These are phyloP conservation scores for Neonectria sp. DNA, from an alignment of 2,329 filamentous ascomycete species.

Conservation along the genomic window DNA sequence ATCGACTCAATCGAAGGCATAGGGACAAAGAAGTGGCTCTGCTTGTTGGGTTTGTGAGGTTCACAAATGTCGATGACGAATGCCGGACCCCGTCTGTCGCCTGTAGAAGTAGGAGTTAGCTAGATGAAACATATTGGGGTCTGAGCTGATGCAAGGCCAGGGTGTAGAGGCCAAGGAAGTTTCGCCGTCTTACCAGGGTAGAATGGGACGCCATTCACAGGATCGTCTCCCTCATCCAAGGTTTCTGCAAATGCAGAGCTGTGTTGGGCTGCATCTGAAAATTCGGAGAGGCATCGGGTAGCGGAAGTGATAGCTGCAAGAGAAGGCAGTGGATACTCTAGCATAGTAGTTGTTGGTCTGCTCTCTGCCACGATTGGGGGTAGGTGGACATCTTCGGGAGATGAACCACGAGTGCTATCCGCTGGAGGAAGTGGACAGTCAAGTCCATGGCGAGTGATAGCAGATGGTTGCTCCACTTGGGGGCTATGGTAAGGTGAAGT, in stretches of 20 bases:
- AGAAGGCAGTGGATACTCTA: background rate
- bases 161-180: no score
- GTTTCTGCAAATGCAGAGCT: slow-evolving; percentile 14
- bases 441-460: background rate
- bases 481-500: background rate
- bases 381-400: background rate
- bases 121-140: background rate
- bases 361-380: background rate
- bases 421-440: background rate
- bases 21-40: slow-evolving; percentile 30
- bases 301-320: background rate
- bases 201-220: slow-evolving; percentile 11
- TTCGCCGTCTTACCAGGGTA: slow-evolving; percentile 17
- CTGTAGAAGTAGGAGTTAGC: background rate
- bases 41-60: slow-evolving; percentile 12
- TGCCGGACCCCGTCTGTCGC: slow-evolving; percentile 21
- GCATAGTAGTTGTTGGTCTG: background rate
- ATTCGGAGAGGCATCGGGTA: background rate
- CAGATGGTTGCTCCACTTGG: no score
- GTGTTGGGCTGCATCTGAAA: slow-evolving; percentile 6
- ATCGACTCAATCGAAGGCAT: slow-evolving; percentile 23
- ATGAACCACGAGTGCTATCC: background rate
- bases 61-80: slow-evolving; percentile 24
- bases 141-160: no score
- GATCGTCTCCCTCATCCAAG: background rate